These are phyloP conservation scores for Apostasia shenzhenica DNA, from an alignment of 106 monocot species.

Conservation along the genomic window DNA sequence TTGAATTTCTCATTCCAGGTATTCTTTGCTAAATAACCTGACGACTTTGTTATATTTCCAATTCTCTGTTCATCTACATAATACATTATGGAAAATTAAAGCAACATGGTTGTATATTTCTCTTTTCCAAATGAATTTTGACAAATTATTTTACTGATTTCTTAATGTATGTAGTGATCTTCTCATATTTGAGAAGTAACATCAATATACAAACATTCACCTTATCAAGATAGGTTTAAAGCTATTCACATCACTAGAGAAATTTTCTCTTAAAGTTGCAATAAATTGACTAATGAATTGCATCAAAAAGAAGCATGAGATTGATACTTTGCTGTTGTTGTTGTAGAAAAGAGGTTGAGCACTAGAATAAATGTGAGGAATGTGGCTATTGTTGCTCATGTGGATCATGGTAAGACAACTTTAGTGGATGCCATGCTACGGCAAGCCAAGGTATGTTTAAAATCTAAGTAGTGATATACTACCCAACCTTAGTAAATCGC, in stretches of 20 bases:
- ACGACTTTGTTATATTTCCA: not conserved
- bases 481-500: not conserved
- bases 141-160: not conserved
- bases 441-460: slow-evolving; percentile 76
- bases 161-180: not conserved
- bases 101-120: not conserved
- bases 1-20: too few relatives aligned
- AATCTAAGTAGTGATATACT: not conserved
- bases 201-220: not conserved
- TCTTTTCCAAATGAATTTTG: not conserved
- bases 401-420: slow-evolving; percentile 98
- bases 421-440: slow-evolving; percentile 90
- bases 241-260: not conserved
- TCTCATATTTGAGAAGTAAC: not conserved
- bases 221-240: not conserved
- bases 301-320: too few relatives aligned
- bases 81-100: not conserved
- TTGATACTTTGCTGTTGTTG: not conserved
- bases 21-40: too few relatives aligned
- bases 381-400: slow-evolving; percentile 97
- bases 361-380: slow-evolving; percentile 97
- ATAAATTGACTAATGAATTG: not conserved
- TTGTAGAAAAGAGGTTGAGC: slow-evolving; percentile 44
- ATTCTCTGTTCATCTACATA: not conserved
- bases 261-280: not conserved